A percentile compares a stretch with the other conserved stretches of the same genome.
These are phyloP conservation scores for Fusarium odoratissimum DNA, from an alignment of 2,329 filamentous ascomycete species.

Conservation along the genomic window DNA sequence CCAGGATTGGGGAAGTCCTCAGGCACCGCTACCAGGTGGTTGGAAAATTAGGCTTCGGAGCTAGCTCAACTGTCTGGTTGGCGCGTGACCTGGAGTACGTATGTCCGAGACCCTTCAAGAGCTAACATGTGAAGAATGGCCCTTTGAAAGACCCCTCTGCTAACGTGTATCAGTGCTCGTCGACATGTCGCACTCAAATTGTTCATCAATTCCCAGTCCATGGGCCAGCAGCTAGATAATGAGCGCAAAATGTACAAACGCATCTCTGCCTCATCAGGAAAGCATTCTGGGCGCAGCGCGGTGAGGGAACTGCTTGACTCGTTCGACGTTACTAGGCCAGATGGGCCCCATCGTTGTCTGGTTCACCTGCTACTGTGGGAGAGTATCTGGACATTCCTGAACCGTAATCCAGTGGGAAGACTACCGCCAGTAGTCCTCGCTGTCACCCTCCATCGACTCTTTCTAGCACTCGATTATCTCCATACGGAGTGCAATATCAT, in stretches of 20 bases:
- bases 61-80: constrained; percentile 56
- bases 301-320: constrained; percentile 52
- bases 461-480: constrained; percentile 58
- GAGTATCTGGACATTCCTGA: constrained; percentile 53
- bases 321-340: constrained; percentile 51
- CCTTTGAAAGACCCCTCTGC: too few relatives aligned
- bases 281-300: constrained; percentile 48
- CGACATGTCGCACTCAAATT: constrained; percentile 52
- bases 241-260: constrained; percentile 58
- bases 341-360: constrained; percentile 52
- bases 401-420: constrained; percentile 53
- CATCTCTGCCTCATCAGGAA: constrained; percentile 44
- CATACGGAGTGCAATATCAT: constrained; percentile 59
- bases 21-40: constrained; percentile 51
- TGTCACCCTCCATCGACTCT: constrained; percentile 52
- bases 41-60: constrained; percentile 56
- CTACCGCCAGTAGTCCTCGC: constrained; percentile 51
- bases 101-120: too few relatives aligned
- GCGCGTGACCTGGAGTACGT: constrained; percentile 50
- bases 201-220: constrained; percentile 39
- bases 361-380: constrained; percentile 58
- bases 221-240: constrained; percentile 45
- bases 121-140: too few relatives aligned
- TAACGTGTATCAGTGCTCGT: constrained; percentile 24
- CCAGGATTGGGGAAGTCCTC: constrained; percentile 41